Percentiles rank a stretch among this genome's conserved stretches.
phyloP scores from a whole-genome alignment of 2,329 filamentous ascomycete genomes.

The Plenodomus biglobosus region DNA sequence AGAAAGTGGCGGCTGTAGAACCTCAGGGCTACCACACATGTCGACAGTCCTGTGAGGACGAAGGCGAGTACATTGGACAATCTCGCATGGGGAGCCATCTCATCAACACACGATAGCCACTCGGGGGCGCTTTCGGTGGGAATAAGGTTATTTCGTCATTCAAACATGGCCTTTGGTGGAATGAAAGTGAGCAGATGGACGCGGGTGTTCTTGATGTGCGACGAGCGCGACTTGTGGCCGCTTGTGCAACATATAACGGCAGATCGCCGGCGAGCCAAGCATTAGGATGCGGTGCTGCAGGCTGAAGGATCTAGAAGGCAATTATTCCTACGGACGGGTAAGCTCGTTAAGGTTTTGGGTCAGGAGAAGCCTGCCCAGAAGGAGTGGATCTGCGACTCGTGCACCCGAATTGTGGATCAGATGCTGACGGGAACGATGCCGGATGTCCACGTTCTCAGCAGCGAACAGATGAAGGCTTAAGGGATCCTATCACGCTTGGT shows the following conservation, averaged over 20 bases:
- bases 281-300: slow-evolving; percentile 8
- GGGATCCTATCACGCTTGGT: neutral
- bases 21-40: slow-evolving; percentile 32
- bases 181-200: slow-evolving; percentile 1
- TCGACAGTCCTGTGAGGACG: slow-evolving; percentile 31
- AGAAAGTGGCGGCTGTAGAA: slow-evolving; percentile 36
- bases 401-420: neutral
- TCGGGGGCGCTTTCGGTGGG: neutral
- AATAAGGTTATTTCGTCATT: neutral
- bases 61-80: slow-evolving; percentile 28
- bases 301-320: slow-evolving; percentile 1
- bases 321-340: slow-evolving; percentile 10
- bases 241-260: slow-evolving; percentile 9
- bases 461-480: neutral
- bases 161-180: neutral
- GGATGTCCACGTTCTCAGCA: neutral
- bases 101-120: neutral
- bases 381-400: slow-evolving; percentile 4
- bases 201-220: slow-evolving; percentile 2
- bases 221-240: slow-evolving; percentile 1
- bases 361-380: slow-evolving; percentile 12
- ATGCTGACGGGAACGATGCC: neutral
- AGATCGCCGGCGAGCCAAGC: slow-evolving; percentile 1
- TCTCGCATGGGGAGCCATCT: slow-evolving; percentile 28
- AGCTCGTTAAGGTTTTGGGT: slow-evolving; percentile 16